Conservation (phyloP, 495 filamentous ascomycete species). For the Chaetomium tenue region DNA sequence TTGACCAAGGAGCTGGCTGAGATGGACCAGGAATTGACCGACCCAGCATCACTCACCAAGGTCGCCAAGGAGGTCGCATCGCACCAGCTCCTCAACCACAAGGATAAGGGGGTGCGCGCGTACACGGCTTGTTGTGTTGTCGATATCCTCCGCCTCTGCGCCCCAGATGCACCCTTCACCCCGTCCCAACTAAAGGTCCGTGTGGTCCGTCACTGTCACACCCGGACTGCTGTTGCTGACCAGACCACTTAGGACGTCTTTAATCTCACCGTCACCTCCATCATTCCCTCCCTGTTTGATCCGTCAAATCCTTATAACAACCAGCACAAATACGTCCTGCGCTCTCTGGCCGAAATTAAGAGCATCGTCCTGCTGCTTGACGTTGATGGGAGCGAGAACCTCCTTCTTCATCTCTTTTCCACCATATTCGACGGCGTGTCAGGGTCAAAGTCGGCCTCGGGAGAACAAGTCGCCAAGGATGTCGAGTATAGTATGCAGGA, state of each 20-base stretch:
- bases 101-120: slow-evolving; percentile 88
- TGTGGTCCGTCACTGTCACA: slow-evolving; percentile 9
- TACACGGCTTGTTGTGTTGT: slow-evolving; percentile 86
- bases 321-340: slow-evolving; percentile 86
- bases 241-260: slow-evolving; percentile 74
- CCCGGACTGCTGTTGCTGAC: slow-evolving; percentile 16
- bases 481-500: slow-evolving; percentile 90
- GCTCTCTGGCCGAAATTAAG: slow-evolving; percentile 87
- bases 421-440: slow-evolving; percentile 91
- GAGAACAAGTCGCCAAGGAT: slow-evolving; percentile 80
- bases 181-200: slow-evolving; percentile 81
- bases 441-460: slow-evolving; percentile 66
- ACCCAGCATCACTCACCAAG: slow-evolving; percentile 72
- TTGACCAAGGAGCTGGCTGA: slow-evolving; percentile 81
- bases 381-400: slow-evolving; percentile 69
- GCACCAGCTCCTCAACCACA: slow-evolving; percentile 78
- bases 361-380: slow-evolving; percentile 93
- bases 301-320: slow-evolving; percentile 87
- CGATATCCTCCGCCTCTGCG: slow-evolving; percentile 90
- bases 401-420: slow-evolving; percentile 78
- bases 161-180: slow-evolving; percentile 93
- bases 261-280: slow-evolving; percentile 75
- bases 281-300: slow-evolving; percentile 82
- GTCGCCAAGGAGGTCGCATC: slow-evolving; percentile 88
- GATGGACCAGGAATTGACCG: slow-evolving; percentile 83